These are phyloP conservation scores for Kernera saxatilis DNA, from an alignment of 345 rosid genomes.

Conservation along the genomic window DNA sequence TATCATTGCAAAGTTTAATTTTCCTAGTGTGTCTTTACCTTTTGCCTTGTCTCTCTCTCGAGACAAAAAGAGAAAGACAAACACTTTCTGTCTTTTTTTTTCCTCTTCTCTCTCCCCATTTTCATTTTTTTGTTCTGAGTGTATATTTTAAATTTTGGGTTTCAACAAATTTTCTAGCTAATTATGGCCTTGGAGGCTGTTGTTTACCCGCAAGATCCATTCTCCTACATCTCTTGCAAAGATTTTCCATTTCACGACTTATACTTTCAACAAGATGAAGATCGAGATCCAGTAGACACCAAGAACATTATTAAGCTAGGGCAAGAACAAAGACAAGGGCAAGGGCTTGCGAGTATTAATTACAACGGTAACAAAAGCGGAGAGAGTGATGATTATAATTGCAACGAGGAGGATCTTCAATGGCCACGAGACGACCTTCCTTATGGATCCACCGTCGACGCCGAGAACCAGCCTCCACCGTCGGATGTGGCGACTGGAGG, in stretches of 20 bases:
- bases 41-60: conserved; percentile 32
- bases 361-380: conserved; percentile 2
- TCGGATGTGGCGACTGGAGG: conserved; percentile 20
- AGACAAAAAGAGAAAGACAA: conserved; percentile 35
- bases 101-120: not conserved
- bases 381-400: conserved; percentile 10
- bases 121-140: not conserved
- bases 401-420: conserved; percentile 21
- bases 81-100: conserved; percentile 26
- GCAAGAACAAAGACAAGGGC: conserved; percentile 26
- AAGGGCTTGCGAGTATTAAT: conserved; percentile 3
- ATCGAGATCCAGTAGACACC: conserved; percentile 25
- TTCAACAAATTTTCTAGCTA: not conserved
- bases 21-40: conserved; percentile 21
- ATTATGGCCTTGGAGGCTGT: conserved; percentile 67
- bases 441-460: conserved; percentile 16
- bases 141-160: not conserved
- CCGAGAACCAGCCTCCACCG: conserved; percentile 13
- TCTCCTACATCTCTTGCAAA: conserved; percentile 38
- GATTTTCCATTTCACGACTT: conserved; percentile 34
- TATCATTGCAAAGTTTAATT: conserved; percentile 15
- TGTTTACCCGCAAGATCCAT: conserved; percentile 67
- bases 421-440: conserved; percentile 18
- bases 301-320: conserved; percentile 30
- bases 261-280: conserved; percentile 34